Evolutionary conservation across 352 stramenopile genomes (phyloP), one percentile per base, ranked within the genome.

Genomic region (Albugo laibachii): DNA sequence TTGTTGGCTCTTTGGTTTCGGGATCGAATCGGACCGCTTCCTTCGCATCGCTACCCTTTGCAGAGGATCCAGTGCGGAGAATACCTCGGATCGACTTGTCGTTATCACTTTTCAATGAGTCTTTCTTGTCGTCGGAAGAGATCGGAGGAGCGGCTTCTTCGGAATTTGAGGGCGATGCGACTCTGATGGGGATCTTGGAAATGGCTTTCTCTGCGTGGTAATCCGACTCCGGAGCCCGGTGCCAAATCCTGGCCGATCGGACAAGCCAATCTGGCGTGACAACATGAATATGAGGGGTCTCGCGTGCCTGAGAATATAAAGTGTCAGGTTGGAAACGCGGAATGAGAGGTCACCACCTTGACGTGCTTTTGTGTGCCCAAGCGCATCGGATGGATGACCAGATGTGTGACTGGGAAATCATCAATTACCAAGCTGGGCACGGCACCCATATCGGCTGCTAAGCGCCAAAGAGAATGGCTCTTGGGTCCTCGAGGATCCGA

Each of bases 191-290:
- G 24, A 3, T 10, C 8, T 31, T 31, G 3, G 24, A 10, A 3
- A 31, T 8, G 3, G 8, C 8, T 31, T 31, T 31, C 24, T 83
- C 69, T 5, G 74, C 74, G 36, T 80, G 53, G 40, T 83, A 87
- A 11, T 81, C 70, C 14, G 65, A 53, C 42, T 91, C 77, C 8
- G 59, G 18, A 10, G 67, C 72, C 8, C 61, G 66, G 37, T 54
- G 58, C 77, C 77, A 91, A 48, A 69, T 74, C 13, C 70, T 66
- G 51, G 70, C 72, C 45, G 69, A 83, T 50, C 83, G 80, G 11
- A 87, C 53, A 45, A 91, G 69, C 77, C 77, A 91, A 35, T 91
- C 74, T 0, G 74, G 74, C 1, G 65, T 80, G 13, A 91, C 74
- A 16, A 87, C 64, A 11, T 67, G 45, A 36, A 82, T 68, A 19